phyloP scores from a whole-genome alignment of 495 filamentous ascomycete genomes.

The Penicillium chermesinum region DNA sequence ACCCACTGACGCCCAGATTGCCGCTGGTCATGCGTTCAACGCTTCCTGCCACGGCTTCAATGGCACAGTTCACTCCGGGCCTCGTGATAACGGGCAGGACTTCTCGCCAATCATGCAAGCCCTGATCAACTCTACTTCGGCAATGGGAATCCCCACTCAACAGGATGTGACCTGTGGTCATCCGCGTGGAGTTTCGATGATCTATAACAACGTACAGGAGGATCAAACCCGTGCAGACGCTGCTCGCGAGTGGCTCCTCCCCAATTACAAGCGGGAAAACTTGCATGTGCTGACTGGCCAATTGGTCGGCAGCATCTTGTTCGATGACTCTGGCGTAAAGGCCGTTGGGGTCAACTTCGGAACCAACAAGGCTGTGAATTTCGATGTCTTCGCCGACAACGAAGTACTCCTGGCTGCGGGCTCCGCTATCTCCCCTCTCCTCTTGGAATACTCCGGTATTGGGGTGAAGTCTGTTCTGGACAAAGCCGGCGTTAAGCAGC shows the following conservation, averaged over 20 bases:
- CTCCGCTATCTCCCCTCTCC: conserved; percentile 48
- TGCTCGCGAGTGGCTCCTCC: conserved; percentile 42
- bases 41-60: conserved; percentile 21
- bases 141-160: conserved; percentile 12
- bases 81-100: neutral
- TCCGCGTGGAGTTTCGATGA: conserved; percentile 27
- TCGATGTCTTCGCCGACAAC: conserved; percentile 31
- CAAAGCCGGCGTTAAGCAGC: conserved; percentile 42
- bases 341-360: conserved; percentile 35
- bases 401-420: conserved; percentile 55
- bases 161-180: conserved; percentile 21
- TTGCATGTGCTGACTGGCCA: neutral
- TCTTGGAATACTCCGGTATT: conserved; percentile 44
- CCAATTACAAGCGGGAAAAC: neutral
- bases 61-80: conserved; percentile 22
- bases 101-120: conserved; percentile 2
- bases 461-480: conserved; percentile 34
- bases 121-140: conserved; percentile 4
- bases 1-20: conserved; percentile 14
- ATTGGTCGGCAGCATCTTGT: neutral
- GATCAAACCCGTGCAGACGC: conserved; percentile 32
- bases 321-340: conserved; percentile 14
- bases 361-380: conserved; percentile 19
- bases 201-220: conserved; percentile 18
- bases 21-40: conserved; percentile 19